Conservation (phyloP, 257 asterid species). For the Gynochthodes officinalis region DNA sequence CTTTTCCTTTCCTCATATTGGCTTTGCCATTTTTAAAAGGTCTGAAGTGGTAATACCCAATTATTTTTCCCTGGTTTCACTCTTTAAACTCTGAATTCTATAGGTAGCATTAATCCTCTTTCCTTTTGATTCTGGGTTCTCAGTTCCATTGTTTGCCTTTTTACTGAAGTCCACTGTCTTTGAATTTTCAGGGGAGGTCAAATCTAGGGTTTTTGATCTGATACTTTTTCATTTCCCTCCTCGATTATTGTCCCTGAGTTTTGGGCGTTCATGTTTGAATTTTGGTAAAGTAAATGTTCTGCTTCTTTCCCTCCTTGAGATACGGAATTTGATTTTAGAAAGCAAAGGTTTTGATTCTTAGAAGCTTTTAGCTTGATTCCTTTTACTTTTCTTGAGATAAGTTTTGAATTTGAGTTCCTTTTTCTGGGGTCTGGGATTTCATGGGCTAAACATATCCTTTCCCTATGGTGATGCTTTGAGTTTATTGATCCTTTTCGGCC, state of each 20-base stretch:
- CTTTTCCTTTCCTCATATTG: constrained; percentile 11
- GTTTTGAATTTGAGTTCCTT: constrained; percentile 39
- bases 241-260: constrained; percentile 11
- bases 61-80: constrained; percentile 12
- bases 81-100: constrained; percentile 14
- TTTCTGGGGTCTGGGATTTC: constrained; percentile 42
- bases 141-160: constrained; percentile 10
- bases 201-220: constrained; percentile 61
- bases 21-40: constrained; percentile 12
- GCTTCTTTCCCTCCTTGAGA: constrained; percentile 51
- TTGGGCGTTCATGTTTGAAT: constrained; percentile 48
- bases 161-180: constrained; percentile 4
- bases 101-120: constrained; percentile 4
- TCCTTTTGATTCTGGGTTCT: constrained; percentile 7
- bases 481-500: constrained; percentile 25
- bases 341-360: constrained; percentile 62
- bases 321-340: constrained; percentile 52
- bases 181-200: constrained; percentile 26
- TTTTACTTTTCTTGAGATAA: constrained; percentile 54
- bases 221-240: constrained; percentile 16
- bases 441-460: constrained; percentile 46
- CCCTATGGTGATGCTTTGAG: constrained; percentile 27
- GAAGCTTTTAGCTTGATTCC: constrained; percentile 58
- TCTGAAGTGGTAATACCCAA: neutral
- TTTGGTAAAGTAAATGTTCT: constrained; percentile 35